Evolutionary conservation across 1,139 yeast genomes (phyloP), one percentile per base, ranked within the genome.

Genomic region (Yamadazyma dushanensis): DNA sequence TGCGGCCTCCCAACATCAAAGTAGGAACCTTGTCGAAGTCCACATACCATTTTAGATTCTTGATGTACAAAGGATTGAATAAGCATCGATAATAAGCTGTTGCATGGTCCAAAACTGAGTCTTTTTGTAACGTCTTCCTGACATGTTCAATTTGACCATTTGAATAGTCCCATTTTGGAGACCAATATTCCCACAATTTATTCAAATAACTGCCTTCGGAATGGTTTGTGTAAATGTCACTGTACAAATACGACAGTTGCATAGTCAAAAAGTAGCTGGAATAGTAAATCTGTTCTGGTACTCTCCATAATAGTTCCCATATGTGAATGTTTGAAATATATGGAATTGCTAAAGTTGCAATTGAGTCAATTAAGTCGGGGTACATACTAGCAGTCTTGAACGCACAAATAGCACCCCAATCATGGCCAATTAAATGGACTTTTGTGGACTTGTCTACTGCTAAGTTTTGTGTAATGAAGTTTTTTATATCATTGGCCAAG

Each of bases 401-500:
- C 9, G 66, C 47, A 21, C 59, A 52, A 17, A 66, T 50, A 2
- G 76, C 73, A 18, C 76, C 76, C 76, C 76, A 70, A 47, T 70
- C 76, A 44, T 70, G 76, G 7, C 74, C 74, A 15, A 70, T 52
- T 24, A 70, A 43, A 43, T 69, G 72, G 5, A 69, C 64, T 2
- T 70, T 67, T n/a, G 57, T 49, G 6, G 38, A 29, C 2, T 54
- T 51, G 29, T 50, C 47, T 29, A 49, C 43, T 3, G 28, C 16
- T 13, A 31, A 25, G 25, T 41, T 38, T 16, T 36, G 31, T 11
- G 21, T 22, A 26, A 69, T 59, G 68, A 73, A 69, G 16, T 59
- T 59, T 32, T 47, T 44, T 14, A 69, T 57, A 39, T 70, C 76
- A 2, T 47, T 46, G 5, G 74, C 73, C 16, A 67, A 36, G 37